These are phyloP conservation scores for Wickerhamomyces sp. DNA, from an alignment of 1,139 yeast species.

Conservation along the genomic window DNA sequence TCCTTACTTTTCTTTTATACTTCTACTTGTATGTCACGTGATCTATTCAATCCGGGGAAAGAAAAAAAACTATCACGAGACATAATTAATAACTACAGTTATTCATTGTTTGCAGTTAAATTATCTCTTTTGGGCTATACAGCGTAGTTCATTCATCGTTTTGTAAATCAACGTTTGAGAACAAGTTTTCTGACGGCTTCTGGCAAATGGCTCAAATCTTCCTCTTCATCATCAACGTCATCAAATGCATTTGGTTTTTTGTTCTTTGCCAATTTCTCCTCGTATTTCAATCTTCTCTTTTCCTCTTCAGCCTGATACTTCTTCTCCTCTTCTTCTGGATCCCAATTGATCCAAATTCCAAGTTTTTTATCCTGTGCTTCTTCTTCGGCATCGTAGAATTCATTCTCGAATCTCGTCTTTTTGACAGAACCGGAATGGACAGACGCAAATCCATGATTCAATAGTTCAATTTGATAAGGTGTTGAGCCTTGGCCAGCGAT, in stretches of 20 bases:
- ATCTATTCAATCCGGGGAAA: no score
- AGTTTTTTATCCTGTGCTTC: constrained; percentile 47
- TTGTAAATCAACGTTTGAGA: constrained; percentile 10
- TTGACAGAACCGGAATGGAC: constrained; percentile 63
- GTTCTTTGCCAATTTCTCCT: constrained; percentile 17
- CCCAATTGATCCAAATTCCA: constrained; percentile 67
- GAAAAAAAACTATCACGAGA: no score
- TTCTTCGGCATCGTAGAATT: constrained; percentile 57
- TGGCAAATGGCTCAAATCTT: constrained; percentile 24
- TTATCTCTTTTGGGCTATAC: no score
- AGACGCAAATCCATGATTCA: constrained; percentile 60
- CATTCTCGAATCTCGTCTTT: constrained; percentile 49
- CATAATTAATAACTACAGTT: no score
- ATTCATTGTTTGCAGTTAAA: no score
- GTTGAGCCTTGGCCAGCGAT: constrained; percentile 43
- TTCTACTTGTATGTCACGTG: no score
- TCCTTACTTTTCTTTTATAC: no score
- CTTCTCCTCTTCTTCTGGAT: constrained; percentile 33
- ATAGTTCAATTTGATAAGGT: constrained; percentile 60
- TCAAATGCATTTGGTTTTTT: constrained; percentile 21
- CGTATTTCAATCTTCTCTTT: constrained; percentile 22
- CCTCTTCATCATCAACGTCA: constrained; percentile 23
- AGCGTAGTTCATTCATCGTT: no score
- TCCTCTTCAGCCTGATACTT: constrained; percentile 26
- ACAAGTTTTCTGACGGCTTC: constrained; percentile 25